Percentiles rank a stretch among this genome's conserved stretches.
These are phyloP conservation scores for Gossypium mustelinum DNA, from an alignment of 345 rosid genomes.

Conservation along the genomic window DNA sequence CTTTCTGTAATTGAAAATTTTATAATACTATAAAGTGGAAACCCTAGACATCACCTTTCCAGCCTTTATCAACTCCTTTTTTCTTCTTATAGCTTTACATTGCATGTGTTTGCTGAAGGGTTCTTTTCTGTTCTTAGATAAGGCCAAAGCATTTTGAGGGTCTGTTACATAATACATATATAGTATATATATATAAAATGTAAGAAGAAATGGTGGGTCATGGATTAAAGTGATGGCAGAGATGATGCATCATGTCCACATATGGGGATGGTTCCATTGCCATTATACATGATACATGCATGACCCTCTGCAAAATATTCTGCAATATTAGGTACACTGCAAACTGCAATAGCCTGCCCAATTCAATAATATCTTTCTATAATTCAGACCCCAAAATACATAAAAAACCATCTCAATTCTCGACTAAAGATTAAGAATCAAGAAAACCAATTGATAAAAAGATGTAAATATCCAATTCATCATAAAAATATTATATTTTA, in stretches of 20 bases:
- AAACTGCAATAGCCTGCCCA: background rate
- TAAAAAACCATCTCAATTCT: too few relatives aligned
- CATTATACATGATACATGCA: slow-evolving; percentile 14
- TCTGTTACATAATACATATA: too few relatives aligned
- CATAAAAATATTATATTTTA: too few relatives aligned
- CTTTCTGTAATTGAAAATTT: slow-evolving; percentile 11
- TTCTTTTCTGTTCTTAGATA: slow-evolving; percentile 12
- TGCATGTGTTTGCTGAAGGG: slow-evolving; percentile 32
- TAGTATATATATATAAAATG: too few relatives aligned
- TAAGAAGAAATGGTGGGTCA: background rate
- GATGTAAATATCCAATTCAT: too few relatives aligned
- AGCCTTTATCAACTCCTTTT: slow-evolving; percentile 3
- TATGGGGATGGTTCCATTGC: slow-evolving; percentile 20
- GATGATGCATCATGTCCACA: slow-evolving; percentile 21
- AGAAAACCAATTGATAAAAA: too few relatives aligned
- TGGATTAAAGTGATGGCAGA: background rate
- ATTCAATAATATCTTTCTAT: too few relatives aligned
- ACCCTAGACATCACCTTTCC: slow-evolving; percentile 22
- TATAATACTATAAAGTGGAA: slow-evolving; percentile 17
- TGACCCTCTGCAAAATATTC: background rate
- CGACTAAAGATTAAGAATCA: too few relatives aligned
- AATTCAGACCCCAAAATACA: too few relatives aligned
- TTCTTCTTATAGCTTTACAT: slow-evolving; percentile 20
- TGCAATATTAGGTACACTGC: slow-evolving; percentile 17
- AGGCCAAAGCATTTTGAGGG: background rate